Evolutionary conservation across 495 filamentous ascomycete genomes (phyloP), one percentile per base, ranked within the genome.

Genomic region (Podospora comata): DNA sequence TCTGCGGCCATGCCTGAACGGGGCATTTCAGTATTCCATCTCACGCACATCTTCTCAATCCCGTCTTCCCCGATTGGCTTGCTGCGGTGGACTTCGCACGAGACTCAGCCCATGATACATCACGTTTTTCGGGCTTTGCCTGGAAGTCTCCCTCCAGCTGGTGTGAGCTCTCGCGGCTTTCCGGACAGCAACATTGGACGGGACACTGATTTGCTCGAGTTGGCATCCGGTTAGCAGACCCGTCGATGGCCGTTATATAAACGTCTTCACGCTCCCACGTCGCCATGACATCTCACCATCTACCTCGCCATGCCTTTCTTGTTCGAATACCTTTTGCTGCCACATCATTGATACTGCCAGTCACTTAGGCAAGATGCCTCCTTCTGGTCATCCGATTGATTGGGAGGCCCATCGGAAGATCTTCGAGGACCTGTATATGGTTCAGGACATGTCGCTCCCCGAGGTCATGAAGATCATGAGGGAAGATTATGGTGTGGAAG

Each of bases 401-500:
- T 76, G 70, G 70, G 70, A 61, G 2, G 32, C 32, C 13, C 63
- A 77, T 48, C 71, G 69, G 15, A 44, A 57, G 1, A 64, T 19
- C 5, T 75, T 78, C 18, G 59, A 67, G 26, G 67, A 74, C 5
- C 66, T 76, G 6, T 78, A 77, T 56, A 72, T 70, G 65, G 54
- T 19, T 7, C 44, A 73, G 23, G 39, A 60, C 1, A 68, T 60
- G 56, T 19, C 62, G 5, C 68, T 77, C 6, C n/a, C 59, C 0
- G 66, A 75, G n/a, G 72, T 79, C 11, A 71, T 72, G 30, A 44
- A 70, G 23, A 67, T 58, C 0, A 76, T 79, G 77, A 30, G 58
- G 2, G 19, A 39, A 1, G 28, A 63, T 1, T 16, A 76, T 39
- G 64, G 60, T 15, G 75, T 79, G 9, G 19, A 18, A 0, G 76